Percentiles rank a stretch among this genome's conserved stretches.
phyloP scores from a whole-genome alignment of 2,329 filamentous ascomycete genomes.

The Curvularia spicifera region DNA sequence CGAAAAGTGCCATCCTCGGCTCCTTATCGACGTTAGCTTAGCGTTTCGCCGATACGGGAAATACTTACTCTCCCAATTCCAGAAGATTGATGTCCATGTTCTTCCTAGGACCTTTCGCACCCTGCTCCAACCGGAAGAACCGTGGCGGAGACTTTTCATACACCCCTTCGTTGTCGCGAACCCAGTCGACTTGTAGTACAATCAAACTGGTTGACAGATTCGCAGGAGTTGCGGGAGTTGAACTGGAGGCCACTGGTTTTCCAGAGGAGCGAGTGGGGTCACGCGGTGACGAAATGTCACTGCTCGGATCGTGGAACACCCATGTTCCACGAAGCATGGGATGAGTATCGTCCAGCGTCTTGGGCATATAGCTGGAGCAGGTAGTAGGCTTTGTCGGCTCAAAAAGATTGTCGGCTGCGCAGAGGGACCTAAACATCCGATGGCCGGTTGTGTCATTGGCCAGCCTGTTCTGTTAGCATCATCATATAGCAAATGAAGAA shows the following conservation, averaged over 20 bases:
- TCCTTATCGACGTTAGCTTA: slow-evolving; percentile 23
- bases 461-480: slow-evolving; percentile 27
- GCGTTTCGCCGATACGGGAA: background rate
- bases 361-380: slow-evolving; percentile 28
- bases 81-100: slow-evolving; percentile 45
- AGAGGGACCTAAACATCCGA: slow-evolving; percentile 31
- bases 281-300: slow-evolving; percentile 2
- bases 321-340: slow-evolving; percentile 39
- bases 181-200: slow-evolving; percentile 43
- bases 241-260: slow-evolving; percentile 10
- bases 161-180: slow-evolving; percentile 36
- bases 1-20: slow-evolving; percentile 40
- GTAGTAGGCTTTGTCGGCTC: slow-evolving; percentile 31
- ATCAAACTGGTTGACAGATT: slow-evolving; percentile 13
- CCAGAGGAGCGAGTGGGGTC: slow-evolving; percentile 19
- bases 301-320: slow-evolving; percentile 39
- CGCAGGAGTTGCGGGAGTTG: slow-evolving; percentile 1
- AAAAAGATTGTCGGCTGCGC: slow-evolving; percentile 26
- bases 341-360: slow-evolving; percentile 23
- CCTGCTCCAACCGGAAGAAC: slow-evolving; percentile 33
- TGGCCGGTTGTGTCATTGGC: slow-evolving; percentile 25
- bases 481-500: background rate
- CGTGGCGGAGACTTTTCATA: slow-evolving; percentile 38
- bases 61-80: slow-evolving; percentile 39
- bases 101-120: slow-evolving; percentile 19